These are phyloP conservation scores for Fusarium nanum DNA, from an alignment of 2,329 filamentous ascomycete genomes.

Conservation along the genomic window DNA sequence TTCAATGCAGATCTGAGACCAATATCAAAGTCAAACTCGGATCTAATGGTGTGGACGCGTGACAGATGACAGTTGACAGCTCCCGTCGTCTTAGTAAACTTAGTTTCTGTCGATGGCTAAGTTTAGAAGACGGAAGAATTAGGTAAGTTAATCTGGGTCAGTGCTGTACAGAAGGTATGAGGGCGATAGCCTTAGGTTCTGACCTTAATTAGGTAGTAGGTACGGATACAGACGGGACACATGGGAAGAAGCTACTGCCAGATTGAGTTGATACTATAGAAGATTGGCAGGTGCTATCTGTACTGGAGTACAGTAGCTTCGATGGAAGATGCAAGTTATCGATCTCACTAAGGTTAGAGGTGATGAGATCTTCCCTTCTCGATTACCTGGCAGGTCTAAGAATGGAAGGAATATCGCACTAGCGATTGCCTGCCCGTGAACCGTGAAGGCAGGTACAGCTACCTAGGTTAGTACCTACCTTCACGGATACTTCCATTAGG, in stretches of 20 bases:
- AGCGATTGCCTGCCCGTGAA: neutral
- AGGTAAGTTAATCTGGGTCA: neutral
- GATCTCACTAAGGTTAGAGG: conserved; percentile 3
- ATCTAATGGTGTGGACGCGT: neutral
- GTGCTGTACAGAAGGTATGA: neutral
- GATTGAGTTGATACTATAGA: neutral
- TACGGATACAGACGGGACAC: neutral
- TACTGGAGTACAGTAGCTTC: neutral
- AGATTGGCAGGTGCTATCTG: neutral
- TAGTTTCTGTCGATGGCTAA: neutral
- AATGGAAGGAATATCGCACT: neutral
- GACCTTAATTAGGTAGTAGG: conserved; percentile 6
- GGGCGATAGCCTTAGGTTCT: neutral
- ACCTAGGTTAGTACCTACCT: neutral
- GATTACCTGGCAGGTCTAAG: neutral
- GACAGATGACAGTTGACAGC: conserved; percentile 15
- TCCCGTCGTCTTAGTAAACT: neutral
- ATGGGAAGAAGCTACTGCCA: neutral
- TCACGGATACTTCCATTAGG: neutral
- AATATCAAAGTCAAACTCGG: neutral
- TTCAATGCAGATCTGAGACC: neutral
- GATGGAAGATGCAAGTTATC: conserved; percentile 8
- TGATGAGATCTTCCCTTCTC: neutral
- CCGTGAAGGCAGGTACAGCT: neutral
- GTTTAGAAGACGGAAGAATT: neutral